Conservation (phyloP, 1,139 yeast genomes). For the Pichia sp. region DNA sequence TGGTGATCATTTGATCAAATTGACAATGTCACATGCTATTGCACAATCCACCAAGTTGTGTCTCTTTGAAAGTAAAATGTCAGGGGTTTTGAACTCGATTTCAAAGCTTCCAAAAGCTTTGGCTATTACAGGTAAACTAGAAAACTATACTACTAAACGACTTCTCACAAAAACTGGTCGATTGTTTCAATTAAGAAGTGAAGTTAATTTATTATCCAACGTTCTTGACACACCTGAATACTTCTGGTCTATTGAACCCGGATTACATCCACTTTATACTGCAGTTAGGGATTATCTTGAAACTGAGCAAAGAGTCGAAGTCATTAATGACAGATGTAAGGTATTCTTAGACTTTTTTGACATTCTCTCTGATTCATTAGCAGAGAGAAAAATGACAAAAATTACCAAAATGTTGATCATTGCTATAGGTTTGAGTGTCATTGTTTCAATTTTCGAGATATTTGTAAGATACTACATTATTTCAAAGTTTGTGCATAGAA, state of each 20-base stretch:
- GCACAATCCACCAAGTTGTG: constrained; percentile 94
- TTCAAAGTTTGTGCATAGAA: constrained; percentile 8
- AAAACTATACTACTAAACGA: constrained; percentile 73
- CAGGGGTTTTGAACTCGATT: constrained; percentile 73
- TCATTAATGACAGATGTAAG: constrained; percentile 85
- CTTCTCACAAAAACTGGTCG: constrained; percentile 81
- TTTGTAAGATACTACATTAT: constrained; percentile 49
- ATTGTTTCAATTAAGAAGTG: constrained; percentile 81
- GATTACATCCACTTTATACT: constrained; percentile 80
- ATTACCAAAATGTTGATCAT: constrained; percentile 87
- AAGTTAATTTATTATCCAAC: constrained; percentile 84
- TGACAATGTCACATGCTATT: constrained; percentile 92
- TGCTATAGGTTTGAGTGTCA: constrained; percentile 69
- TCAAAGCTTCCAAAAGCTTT: constrained; percentile 81
- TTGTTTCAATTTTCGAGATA: constrained; percentile 59
- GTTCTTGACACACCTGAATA: constrained; percentile 93
- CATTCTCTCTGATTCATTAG: constrained; percentile 87
- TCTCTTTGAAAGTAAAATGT: constrained; percentile 86
- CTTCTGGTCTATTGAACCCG: constrained; percentile 95
- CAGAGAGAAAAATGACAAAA: constrained; percentile 84
- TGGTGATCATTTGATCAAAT: constrained; percentile 86
- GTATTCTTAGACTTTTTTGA: constrained; percentile 91
- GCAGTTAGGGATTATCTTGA: constrained; percentile 91
- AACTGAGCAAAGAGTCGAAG: constrained; percentile 90
- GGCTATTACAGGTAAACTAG: constrained; percentile 84